phyloP scores from a whole-genome alignment of 805 yeast species.

The Saturnispora besseyi region DNA sequence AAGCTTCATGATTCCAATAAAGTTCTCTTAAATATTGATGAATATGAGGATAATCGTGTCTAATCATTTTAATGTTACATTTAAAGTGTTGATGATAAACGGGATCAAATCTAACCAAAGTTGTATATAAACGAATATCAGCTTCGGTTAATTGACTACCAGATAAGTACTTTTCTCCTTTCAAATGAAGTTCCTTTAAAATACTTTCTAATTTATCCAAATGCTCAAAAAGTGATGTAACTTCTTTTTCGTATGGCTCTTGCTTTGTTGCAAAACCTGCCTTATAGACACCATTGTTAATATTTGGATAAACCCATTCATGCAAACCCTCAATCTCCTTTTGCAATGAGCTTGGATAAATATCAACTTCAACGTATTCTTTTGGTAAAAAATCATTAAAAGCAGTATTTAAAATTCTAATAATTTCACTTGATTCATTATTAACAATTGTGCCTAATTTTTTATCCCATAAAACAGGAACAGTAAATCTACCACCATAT shows the following conservation, averaged over 20 bases:
- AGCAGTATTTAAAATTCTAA: conserved; percentile 72
- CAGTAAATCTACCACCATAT: conserved; percentile 79
- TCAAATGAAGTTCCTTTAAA: conserved; percentile 36
- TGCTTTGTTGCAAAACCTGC: conserved; percentile 82
- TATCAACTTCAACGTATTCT: conserved; percentile 42
- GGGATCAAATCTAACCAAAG: conserved; percentile 85
- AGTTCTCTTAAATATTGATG: conserved; percentile 75
- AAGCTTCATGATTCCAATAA: conserved; percentile 66
- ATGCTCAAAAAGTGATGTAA: conserved; percentile 49
- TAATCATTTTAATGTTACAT: conserved; percentile 75
- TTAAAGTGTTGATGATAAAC: conserved; percentile 95
- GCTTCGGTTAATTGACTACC: conserved; percentile 78
- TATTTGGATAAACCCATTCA: conserved; percentile 71
- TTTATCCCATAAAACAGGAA: conserved; percentile 89
- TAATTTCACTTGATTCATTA: conserved; percentile 85
- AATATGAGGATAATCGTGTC: conserved; percentile 67
- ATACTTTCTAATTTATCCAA: conserved; percentile 63
- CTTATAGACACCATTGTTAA: conserved; percentile 91
- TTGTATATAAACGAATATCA: conserved; percentile 78
- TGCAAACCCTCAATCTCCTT: conserved; percentile 66
- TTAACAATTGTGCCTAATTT: conserved; percentile 75
- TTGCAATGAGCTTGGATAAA: conserved; percentile 51
- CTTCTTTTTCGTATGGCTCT: conserved; percentile 69
- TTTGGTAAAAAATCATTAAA: conserved; percentile 51
- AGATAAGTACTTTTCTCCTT: conserved; percentile 35